Percentiles rank a stretch among this genome's conserved stretches.
These are phyloP conservation scores for Epichloe hybrida DNA, from an alignment of 2,329 filamentous ascomycete species.

Conservation along the genomic window DNA sequence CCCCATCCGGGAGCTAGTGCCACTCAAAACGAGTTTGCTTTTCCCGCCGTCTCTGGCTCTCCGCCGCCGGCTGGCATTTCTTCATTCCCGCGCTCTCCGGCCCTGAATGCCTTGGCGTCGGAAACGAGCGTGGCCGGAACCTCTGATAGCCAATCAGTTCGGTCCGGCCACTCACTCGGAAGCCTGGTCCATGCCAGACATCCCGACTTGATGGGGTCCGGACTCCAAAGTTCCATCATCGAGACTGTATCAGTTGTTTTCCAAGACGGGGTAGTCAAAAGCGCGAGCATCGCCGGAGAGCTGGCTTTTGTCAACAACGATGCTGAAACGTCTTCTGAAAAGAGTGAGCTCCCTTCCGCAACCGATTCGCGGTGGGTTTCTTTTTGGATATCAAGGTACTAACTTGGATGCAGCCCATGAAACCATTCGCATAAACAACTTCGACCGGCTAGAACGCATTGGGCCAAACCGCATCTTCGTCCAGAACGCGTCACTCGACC, in stretches of 20 bases:
- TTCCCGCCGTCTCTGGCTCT: conserved; percentile 5
- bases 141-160: conserved; percentile 83
- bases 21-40: background rate
- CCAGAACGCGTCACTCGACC: conserved; percentile 48
- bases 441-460: conserved; percentile 75
- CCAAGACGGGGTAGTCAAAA: conserved; percentile 56
- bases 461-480: conserved; percentile 90
- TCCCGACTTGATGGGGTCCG: conserved; percentile 64
- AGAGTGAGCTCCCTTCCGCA: conserved; percentile 27
- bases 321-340: conserved; percentile 27
- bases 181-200: conserved; percentile 60
- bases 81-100: conserved; percentile 26
- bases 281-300: conserved; percentile 69
- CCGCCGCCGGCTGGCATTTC: conserved; percentile 6
- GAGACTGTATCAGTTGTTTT: conserved; percentile 84
- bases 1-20: conserved; percentile 8
- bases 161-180: conserved; percentile 71
- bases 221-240: conserved; percentile 77
- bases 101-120: conserved; percentile 44
- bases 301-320: conserved; percentile 74
- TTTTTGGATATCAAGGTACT: background rate
- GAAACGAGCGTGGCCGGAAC: conserved; percentile 43
- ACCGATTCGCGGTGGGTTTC: background rate
- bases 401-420: conserved; percentile 32
- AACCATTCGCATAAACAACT: conserved; percentile 76